Evolutionary conservation across 2,329 filamentous ascomycete genomes (phyloP), one percentile per base, ranked within the genome.

Genomic region (Penicillium sp.): DNA sequence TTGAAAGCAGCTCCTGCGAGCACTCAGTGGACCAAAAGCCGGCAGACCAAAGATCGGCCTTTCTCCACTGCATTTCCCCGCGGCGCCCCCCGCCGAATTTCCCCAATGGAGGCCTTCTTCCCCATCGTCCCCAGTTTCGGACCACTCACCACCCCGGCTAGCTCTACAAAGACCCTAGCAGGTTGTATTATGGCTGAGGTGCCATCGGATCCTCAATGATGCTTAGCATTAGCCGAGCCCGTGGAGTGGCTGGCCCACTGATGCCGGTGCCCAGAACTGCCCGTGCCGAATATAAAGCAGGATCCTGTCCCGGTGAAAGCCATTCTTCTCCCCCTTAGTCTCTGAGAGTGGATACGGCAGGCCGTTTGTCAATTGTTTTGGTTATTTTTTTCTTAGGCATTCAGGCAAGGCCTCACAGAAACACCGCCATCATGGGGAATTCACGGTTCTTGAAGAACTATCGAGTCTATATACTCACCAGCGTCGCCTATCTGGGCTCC

Each of bases 391-490:
- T 16, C n/a, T 35, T 8, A 16, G 31, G 24, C 31, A 25, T 33
- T 25, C 22, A 20, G 43, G 43, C 43, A 42, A 22, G 27, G 20
- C 16, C 18, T 28, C 36, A 27, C 20, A 48, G 4, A 22, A 27
- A 20, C 11, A 42, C 36, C 38, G 31, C 48, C 46, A 60, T 31
- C 46, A 63, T 60, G 58, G 54, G 31, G 18, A 48, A 53, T 44
- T 41, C 40, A 46, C 43, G 56, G 24, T 61, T 71, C 50, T 68
- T 74, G 58, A 71, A 74, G 61, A 75, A 76, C 51, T 71, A 73
- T 46, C 69, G 74, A 46, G 73, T 77, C 28, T 76, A 76, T 56
- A 62, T 76, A 50, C 69, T 77, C 47, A 74, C 74, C 24, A 61
- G 63, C 36, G 73, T 76, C 31, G 73, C 74, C 60, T 76, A 76